Percentiles rank a stretch among this genome's conserved stretches.
Evolutionary conservation across 2,329 filamentous ascomycete species (phyloP).

Genomic region (Aspergillus bombycis): DNA sequence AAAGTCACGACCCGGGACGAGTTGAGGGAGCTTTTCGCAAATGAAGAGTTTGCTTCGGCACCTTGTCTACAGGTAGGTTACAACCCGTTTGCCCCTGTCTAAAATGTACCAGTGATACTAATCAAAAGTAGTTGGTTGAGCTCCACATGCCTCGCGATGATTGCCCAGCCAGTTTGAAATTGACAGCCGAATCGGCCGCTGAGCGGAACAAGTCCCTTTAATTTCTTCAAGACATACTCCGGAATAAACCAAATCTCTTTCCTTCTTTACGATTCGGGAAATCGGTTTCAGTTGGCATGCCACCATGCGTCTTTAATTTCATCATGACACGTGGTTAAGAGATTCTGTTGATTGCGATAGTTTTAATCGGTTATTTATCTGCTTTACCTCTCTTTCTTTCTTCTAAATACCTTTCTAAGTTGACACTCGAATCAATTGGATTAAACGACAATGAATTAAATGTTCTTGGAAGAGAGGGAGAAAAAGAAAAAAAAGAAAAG

Average conservation of each 20-base stretch:
- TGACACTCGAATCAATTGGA: background rate
- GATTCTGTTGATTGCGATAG: background rate
- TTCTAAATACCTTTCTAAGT: background rate
- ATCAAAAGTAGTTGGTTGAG: constrained; percentile 70
- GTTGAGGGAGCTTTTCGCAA: constrained; percentile 65
- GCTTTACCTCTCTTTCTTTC: background rate
- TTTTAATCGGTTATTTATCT: background rate
- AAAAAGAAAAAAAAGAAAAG: background rate
- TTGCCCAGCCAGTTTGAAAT: constrained; percentile 69
- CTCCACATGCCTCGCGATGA: constrained; percentile 79
- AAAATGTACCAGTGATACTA: constrained; percentile 17
- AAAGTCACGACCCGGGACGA: constrained; percentile 70
- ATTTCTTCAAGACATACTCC: background rate
- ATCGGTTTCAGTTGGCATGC: background rate
- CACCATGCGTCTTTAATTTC: background rate
- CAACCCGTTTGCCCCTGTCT: background rate
- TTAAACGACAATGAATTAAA: background rate
- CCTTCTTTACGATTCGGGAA: background rate
- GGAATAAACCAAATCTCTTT: background rate
- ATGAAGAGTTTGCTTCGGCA: constrained; percentile 64
- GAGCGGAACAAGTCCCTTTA: constrained; percentile 58
- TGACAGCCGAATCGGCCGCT: constrained; percentile 72
- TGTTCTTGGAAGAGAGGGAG: background rate
- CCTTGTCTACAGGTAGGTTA: constrained; percentile 48
- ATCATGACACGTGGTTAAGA: background rate